phyloP scores from a whole-genome alignment of 352 stramenopile genomes.

The Phytophthora agathidicida region DNA sequence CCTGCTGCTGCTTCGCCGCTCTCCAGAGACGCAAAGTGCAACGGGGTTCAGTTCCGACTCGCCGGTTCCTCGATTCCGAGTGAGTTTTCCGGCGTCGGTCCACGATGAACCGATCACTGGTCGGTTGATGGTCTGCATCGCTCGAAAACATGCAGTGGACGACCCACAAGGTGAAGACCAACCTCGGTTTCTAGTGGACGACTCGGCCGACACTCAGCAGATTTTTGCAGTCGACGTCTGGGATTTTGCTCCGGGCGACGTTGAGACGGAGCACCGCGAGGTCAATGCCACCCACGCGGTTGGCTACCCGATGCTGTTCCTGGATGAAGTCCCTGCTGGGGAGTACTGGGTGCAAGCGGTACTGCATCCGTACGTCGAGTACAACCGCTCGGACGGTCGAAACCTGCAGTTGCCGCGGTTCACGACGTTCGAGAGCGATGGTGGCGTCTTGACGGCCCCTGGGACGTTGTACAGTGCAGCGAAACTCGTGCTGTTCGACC shows the following conservation, averaged over 20 bases:
- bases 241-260: constrained; percentile 37
- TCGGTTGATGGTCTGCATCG: constrained; percentile 63
- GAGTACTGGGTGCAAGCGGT: constrained; percentile 75
- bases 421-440: constrained; percentile 61
- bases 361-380: constrained; percentile 65
- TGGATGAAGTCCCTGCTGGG: constrained; percentile 48
- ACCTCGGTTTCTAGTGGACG: constrained; percentile 55
- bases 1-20: constrained; percentile 7
- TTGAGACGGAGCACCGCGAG: constrained; percentile 38
- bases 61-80: constrained; percentile 38
- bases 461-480: constrained; percentile 66
- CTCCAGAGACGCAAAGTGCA: background rate
- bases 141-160: constrained; percentile 48
- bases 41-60: constrained; percentile 7
- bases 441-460: constrained; percentile 57
- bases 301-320: constrained; percentile 51
- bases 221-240: constrained; percentile 70
- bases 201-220: constrained; percentile 58
- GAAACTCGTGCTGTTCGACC: constrained; percentile 52
- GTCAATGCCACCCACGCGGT: constrained; percentile 50
- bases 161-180: constrained; percentile 58
- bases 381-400: constrained; percentile 63
- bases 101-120: constrained; percentile 51
- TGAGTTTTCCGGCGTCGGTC: constrained; percentile 40
- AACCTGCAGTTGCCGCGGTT: constrained; percentile 56